phyloP scores from a whole-genome alignment of 495 filamentous ascomycete genomes.

The Xylaria sp. region DNA sequence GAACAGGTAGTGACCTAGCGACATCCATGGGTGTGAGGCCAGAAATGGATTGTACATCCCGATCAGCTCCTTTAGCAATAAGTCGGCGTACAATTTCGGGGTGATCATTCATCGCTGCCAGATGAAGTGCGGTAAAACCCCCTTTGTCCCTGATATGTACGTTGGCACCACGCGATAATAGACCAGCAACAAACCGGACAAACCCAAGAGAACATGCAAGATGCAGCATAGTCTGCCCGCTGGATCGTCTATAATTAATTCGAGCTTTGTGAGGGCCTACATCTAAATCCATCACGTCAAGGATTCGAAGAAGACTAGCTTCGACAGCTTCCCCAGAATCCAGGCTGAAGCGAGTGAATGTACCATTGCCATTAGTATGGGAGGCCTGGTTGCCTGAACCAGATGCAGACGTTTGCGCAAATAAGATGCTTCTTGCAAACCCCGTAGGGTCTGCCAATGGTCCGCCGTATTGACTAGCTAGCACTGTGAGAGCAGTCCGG shows the following conservation, averaged over 20 bases:
- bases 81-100: conserved; percentile 77
- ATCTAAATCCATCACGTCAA: conserved; percentile 80
- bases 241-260: conserved; percentile 67
- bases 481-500: conserved; percentile 61
- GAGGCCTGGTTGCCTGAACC: conserved; percentile 34
- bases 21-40: conserved; percentile 78
- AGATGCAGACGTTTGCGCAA: conserved; percentile 33
- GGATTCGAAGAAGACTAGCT: conserved; percentile 69
- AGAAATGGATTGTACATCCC: conserved; percentile 70
- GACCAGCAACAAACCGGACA: conserved; percentile 77
- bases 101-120: conserved; percentile 80
- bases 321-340: conserved; percentile 60
- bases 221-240: conserved; percentile 84
- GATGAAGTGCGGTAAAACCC: conserved; percentile 84
- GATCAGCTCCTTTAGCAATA: conserved; percentile 74
- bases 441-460: conserved; percentile 57
- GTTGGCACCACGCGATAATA: conserved; percentile 81
- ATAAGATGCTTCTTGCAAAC: conserved; percentile 62
- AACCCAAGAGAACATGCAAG: conserved; percentile 79
- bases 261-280: conserved; percentile 71
- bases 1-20: conserved; percentile 66
- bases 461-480: conserved; percentile 64
- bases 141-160: conserved; percentile 77
- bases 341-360: conserved; percentile 34
- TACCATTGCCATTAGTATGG: conserved; percentile 35